Evolutionary conservation across 2,329 filamentous ascomycete species (phyloP).

Genomic region (Tolypocladium tropicale): DNA sequence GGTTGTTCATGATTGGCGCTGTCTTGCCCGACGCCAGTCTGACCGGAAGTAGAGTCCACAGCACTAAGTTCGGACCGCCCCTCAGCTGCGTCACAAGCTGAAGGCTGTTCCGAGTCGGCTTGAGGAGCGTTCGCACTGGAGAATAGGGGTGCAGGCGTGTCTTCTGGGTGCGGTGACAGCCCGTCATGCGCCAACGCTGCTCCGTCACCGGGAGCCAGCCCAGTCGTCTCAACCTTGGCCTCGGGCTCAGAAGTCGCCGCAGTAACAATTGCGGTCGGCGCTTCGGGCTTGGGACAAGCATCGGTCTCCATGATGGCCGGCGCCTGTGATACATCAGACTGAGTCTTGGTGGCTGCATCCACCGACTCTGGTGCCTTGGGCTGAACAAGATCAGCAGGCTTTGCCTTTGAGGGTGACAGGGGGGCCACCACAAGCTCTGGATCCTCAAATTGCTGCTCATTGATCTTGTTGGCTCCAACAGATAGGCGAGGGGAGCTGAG

Average conservation of each 20-base stretch:
- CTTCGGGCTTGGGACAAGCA: neutral
- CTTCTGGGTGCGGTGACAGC: constrained; percentile 50
- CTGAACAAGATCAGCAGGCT: constrained; percentile 6
- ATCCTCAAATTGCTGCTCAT: constrained; percentile 42
- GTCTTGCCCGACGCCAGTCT: neutral
- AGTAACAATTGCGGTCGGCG: neutral
- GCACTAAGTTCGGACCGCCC: constrained; percentile 3
- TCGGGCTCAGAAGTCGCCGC: constrained; percentile 5
- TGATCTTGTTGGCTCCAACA: constrained; percentile 47
- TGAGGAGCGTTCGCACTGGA: constrained; percentile 10
- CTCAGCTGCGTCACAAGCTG: constrained; percentile 1
- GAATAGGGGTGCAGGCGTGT: constrained; percentile 55
- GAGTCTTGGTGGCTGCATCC: neutral
- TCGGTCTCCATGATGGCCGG: neutral
- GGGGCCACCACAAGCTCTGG: constrained; percentile 46
- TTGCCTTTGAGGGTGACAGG: constrained; percentile 39
- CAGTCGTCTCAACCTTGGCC: constrained; percentile 5
- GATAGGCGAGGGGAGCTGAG: constrained; percentile 57
- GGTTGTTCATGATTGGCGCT: neutral
- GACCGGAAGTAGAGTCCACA: constrained; percentile 1
- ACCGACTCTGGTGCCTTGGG: neutral
- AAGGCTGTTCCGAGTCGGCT: neutral
- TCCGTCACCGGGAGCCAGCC: constrained; percentile 5
- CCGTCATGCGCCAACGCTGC: constrained; percentile 9
- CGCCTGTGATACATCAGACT: neutral